These are phyloP conservation scores for Deuterostichococcus epilithicus DNA, from an alignment of 139 green algal species.

Conservation along the genomic window DNA sequence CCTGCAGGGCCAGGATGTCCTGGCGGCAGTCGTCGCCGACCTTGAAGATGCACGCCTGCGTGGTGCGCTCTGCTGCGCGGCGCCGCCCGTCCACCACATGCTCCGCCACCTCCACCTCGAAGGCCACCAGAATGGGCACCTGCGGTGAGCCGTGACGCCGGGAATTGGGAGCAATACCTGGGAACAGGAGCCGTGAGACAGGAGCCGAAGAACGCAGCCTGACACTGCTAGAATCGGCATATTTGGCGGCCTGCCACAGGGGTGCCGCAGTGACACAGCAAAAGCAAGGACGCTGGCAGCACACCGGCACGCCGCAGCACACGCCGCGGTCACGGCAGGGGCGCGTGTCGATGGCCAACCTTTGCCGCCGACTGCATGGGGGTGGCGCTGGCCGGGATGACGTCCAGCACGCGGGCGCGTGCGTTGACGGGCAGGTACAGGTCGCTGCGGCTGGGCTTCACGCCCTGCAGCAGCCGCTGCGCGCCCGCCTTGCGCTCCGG, in stretches of 20 bases:
- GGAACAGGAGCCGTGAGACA: too few relatives aligned
- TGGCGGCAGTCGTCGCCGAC: slow-evolving; percentile 94
- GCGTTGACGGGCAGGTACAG: slow-evolving; percentile 91
- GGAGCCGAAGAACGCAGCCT: too few relatives aligned
- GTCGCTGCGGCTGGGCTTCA: slow-evolving; percentile 42
- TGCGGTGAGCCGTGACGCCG: slow-evolving; percentile 53
- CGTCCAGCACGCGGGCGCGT: slow-evolving; percentile 52
- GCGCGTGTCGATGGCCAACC: slow-evolving; percentile 23
- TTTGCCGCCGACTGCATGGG: slow-evolving; percentile 87
- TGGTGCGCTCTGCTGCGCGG: slow-evolving; percentile 6
- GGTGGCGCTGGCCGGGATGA: slow-evolving; percentile 57
- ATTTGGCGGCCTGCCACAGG: too few relatives aligned
- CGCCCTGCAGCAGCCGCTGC: slow-evolving; percentile 5
- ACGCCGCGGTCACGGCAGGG: background rate
- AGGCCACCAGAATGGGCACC: slow-evolving; percentile 89
- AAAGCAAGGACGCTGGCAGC: too few relatives aligned
- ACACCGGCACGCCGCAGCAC: slow-evolving; percentile 2
- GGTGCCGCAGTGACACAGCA: too few relatives aligned
- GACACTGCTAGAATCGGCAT: too few relatives aligned
- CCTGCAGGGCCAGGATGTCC: slow-evolving; percentile 95
- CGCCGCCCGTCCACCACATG: background rate
- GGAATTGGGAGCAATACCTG: slow-evolving; percentile 21
- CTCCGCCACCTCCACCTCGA: slow-evolving; percentile 59
- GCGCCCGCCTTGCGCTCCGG: slow-evolving; percentile 17
- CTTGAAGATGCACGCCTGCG: slow-evolving; percentile 89